Percentiles rank a stretch among this genome's conserved stretches.
Evolutionary conservation across 2,329 filamentous ascomycete species (phyloP).

Genomic region (Neonectria punicea): DNA sequence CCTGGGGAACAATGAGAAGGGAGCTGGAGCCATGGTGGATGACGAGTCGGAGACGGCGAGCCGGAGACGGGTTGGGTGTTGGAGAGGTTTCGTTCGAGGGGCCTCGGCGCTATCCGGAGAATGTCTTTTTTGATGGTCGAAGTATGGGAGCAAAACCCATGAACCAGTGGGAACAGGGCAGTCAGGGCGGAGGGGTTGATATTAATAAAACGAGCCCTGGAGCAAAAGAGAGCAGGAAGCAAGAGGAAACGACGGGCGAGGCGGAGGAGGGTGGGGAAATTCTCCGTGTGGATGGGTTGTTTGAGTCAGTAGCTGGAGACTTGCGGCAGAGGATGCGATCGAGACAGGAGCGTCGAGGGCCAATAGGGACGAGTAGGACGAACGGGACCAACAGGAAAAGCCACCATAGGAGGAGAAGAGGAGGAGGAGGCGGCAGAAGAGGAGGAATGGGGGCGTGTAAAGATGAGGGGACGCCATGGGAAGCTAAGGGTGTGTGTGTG

Average conservation of each 20-base stretch:
- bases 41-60: not conserved
- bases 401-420: not conserved
- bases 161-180: not conserved
- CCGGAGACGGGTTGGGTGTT: not conserved
- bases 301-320: conserved; percentile 11
- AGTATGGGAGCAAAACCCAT: not conserved
- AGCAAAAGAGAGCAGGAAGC: not conserved
- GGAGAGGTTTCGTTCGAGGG: not conserved
- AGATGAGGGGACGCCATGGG: not conserved
- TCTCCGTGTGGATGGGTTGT: conserved; percentile 1
- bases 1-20: not conserved
- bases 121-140: not conserved
- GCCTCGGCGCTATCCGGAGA: not conserved
- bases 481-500: not conserved
- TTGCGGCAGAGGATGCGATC: conserved; percentile 7
- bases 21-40: conserved; percentile 23
- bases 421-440: not conserved
- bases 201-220: conserved; percentile 12
- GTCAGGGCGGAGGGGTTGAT: conserved; percentile 1
- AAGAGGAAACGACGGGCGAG: not conserved
- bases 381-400: conserved; percentile 1
- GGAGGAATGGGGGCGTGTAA: not conserved
- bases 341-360: not conserved
- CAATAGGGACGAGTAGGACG: not conserved
- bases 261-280: conserved; percentile 14